Conservation (phyloP, 2,329 filamentous ascomycete genomes). For the Aspergillus pseudotamarii region DNA sequence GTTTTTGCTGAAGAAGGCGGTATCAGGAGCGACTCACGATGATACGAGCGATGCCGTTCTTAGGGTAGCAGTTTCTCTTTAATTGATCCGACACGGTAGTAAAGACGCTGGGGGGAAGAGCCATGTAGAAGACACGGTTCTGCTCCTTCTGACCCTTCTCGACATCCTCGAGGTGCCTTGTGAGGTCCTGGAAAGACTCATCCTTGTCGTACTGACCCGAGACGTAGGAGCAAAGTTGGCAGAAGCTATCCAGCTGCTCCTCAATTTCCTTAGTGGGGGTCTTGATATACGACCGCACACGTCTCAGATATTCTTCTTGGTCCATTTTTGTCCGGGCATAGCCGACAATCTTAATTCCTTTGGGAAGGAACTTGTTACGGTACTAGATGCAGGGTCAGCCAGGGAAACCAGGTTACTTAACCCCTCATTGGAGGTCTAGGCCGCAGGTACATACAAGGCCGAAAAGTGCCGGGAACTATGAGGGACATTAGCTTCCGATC, state of each 20-base stretch:
- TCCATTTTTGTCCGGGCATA: constrained; percentile 99
- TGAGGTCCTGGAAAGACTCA: constrained; percentile 84
- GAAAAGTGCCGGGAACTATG: constrained; percentile 91
- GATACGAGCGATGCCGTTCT: constrained; percentile 85
- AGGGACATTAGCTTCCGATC: constrained; percentile 23
- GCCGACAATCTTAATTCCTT: constrained; percentile 94
- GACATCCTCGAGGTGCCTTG: constrained; percentile 81
- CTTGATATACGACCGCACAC: constrained; percentile 98
- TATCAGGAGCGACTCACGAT: constrained; percentile 65
- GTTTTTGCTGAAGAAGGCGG: background rate
- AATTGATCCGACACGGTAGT: constrained; percentile 96
- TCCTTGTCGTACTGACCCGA: constrained; percentile 98
- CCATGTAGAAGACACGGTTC: constrained; percentile 99
- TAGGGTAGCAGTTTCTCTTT: constrained; percentile 96
- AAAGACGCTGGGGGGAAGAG: constrained; percentile 94
- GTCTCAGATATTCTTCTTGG: constrained; percentile 88
- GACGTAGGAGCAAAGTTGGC: constrained; percentile 84
- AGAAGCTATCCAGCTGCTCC: constrained; percentile 91
- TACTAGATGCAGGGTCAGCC: constrained; percentile 60
- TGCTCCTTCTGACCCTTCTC: constrained; percentile 81
- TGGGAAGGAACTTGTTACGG: constrained; percentile 96
- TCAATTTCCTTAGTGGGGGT: constrained; percentile 96
- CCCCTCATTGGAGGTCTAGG: background rate
- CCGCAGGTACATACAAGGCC: constrained; percentile 73
- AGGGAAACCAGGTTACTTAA: background rate